Evolutionary conservation across 169 alveolate species (phyloP).

Genomic region (Eimeria tenella): DNA sequence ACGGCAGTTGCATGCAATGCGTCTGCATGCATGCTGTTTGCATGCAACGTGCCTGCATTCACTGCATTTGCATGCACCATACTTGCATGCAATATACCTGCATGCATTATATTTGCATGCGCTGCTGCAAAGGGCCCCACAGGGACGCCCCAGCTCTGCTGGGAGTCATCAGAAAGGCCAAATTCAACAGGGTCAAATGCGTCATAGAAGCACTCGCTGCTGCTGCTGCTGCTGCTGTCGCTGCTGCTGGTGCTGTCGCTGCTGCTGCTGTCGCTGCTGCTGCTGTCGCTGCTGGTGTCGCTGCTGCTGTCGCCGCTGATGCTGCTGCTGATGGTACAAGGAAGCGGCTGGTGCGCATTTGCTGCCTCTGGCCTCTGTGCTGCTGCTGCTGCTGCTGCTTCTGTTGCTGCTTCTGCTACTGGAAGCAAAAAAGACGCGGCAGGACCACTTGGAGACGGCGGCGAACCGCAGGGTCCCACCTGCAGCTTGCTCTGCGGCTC

Average conservation of each 20-base stretch:
- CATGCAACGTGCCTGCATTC: not conserved
- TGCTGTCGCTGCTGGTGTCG: not conserved
- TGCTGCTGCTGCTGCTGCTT: not conserved
- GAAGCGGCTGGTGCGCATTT: too few relatives aligned
- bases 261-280: slow-evolving; percentile 5
- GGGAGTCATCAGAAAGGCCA: not conserved
- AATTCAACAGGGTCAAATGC: slow-evolving; percentile 16
- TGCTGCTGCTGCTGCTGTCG: slow-evolving; percentile 46
- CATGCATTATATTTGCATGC: not conserved
- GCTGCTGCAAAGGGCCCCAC: not conserved
- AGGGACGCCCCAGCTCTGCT: too few relatives aligned
- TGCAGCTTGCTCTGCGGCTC: not conserved
- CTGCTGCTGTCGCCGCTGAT: too few relatives aligned
- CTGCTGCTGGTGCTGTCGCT: slow-evolving; percentile 6
- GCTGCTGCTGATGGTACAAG: too few relatives aligned
- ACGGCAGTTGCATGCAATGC: not conserved
- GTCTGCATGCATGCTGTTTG: not conserved
- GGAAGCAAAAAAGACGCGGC: not conserved
- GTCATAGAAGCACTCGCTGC: slow-evolving; percentile 53
- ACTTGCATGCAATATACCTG: too few relatives aligned
- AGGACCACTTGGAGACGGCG: not conserved
- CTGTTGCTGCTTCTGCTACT: not conserved
- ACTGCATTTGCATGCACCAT: not conserved
- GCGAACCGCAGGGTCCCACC: not conserved
- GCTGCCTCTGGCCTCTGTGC: not conserved